Evolutionary conservation across 768 basidiomycete genomes (phyloP), one percentile per base, ranked within the genome.

Genomic region (Tricholoma flavovirens): DNA sequence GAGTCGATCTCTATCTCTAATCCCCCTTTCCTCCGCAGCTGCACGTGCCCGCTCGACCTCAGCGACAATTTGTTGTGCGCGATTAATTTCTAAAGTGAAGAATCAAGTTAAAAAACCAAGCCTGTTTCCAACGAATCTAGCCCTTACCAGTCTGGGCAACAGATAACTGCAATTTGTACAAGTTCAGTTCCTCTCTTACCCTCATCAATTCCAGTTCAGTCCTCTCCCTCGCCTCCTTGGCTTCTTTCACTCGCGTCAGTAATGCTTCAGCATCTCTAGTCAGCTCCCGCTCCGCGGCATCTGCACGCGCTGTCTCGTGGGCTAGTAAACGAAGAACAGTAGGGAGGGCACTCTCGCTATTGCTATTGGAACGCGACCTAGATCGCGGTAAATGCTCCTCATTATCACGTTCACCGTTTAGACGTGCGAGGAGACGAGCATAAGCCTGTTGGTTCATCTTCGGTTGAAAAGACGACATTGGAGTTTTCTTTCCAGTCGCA

Each of bases 151-250:
- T 73, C 60, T 86, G 83, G 14, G 85, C 84, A 32, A 76, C 70
- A 15, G 81, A 78, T 24, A 84, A 67, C 71, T 84, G 82, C 1
- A 79, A 49, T 63, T 82, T 84, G 63, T 84, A 86, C 53, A 83
- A 53, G 49, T 71, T 69, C 46, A 85, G 63, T 58, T 87, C 84
- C 30, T 82, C 76, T 64, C 68, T 51, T 60, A 73, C 59, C 4
- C 62, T 66, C 3, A 63, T 52, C 8, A 77, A 57, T 7, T 73
- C 71, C 29, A 63, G 61, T 30, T 75, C 69, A 6, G 72, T 46
- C 38, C 58, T 56, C 2, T 60, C 49, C 42, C 70, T 69, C 19
- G 68, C 69, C 49, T 72, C 69, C 40, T 66, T 67, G 2, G 69
- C 64, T 12, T 60, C 65, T 46, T 64, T 69, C 42, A 77, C 64